A percentile compares a stretch with the other conserved stretches of the same genome.
Conservation (phyloP, 768 basidiomycete genomes). For the Xerocomellus chrysenteron region DNA sequence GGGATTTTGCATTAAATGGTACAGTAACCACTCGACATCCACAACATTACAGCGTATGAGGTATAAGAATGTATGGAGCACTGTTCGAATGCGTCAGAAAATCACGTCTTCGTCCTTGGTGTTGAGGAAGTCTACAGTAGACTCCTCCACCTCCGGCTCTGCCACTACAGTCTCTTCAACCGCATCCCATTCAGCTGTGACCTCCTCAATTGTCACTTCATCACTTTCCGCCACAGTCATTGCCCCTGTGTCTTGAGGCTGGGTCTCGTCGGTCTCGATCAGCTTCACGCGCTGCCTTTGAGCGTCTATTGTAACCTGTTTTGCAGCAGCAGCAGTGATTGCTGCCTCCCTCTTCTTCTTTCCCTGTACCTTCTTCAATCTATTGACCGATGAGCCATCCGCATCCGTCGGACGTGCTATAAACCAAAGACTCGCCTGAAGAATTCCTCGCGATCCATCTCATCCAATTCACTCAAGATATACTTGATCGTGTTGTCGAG, state of each 20-base stretch:
- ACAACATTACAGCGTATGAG: conserved; percentile 4
- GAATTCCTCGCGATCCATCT: conserved; percentile 97
- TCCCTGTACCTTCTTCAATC: conserved; percentile 94
- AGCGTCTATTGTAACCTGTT: conserved; percentile 4
- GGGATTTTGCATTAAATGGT: conserved; percentile 8
- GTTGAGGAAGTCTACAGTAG: conserved; percentile 64
- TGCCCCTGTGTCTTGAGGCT: conserved; percentile 5
- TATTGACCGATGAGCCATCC: conserved; percentile 31
- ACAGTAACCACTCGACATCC: conserved; percentile 4
- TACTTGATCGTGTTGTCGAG: conserved; percentile 98
- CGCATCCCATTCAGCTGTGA: conserved; percentile 31
- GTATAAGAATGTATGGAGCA: conserved; percentile 8
- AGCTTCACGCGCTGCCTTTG: conserved; percentile 6
- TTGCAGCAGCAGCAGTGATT: conserved; percentile 29
- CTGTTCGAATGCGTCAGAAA: conserved; percentile 51
- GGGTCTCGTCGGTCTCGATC: conserved; percentile 1
- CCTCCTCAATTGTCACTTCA: conserved; percentile 30
- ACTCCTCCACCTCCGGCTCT: conserved; percentile 30
- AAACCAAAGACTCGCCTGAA: conserved; percentile 58
- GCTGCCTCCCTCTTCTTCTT: conserved; percentile 91
- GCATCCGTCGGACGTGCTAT: background rate
- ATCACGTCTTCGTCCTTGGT: conserved; percentile 93
- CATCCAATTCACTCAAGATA: conserved; percentile 95
- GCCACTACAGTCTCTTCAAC: conserved; percentile 8
- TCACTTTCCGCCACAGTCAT: conserved; percentile 1